Evolutionary conservation across 2,329 filamentous ascomycete species (phyloP).

Genomic region (Fusarium goolgardi): DNA sequence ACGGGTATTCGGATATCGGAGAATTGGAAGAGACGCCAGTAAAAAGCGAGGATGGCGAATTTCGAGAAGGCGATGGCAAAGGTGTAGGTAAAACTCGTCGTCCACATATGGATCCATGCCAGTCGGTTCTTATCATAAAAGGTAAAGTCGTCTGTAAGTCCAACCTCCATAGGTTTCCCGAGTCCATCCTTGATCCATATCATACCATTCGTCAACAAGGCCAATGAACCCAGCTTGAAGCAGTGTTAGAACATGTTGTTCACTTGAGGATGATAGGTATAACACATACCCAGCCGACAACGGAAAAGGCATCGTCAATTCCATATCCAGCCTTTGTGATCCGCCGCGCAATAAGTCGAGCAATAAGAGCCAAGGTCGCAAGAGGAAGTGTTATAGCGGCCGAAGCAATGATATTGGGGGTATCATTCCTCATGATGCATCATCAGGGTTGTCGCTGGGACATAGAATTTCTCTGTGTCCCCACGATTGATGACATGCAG

Average conservation of each 20-base stretch:
- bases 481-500: constrained; percentile 16
- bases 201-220: constrained; percentile 31
- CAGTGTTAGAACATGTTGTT: constrained; percentile 3
- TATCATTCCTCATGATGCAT: constrained; percentile 44
- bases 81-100: constrained; percentile 46
- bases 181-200: constrained; percentile 36
- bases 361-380: constrained; percentile 33
- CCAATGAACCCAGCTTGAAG: constrained; percentile 35
- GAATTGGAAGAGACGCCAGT: constrained; percentile 49
- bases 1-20: constrained; percentile 47
- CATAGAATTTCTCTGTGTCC: not conserved
- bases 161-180: constrained; percentile 34
- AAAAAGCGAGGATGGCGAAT: constrained; percentile 48
- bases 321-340: constrained; percentile 44
- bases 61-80: constrained; percentile 48
- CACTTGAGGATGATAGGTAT: not conserved
- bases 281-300: constrained; percentile 40
- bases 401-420: constrained; percentile 41
- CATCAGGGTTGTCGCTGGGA: constrained; percentile 9
- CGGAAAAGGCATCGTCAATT: constrained; percentile 36
- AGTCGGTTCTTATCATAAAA: constrained; percentile 30
- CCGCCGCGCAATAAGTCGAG: constrained; percentile 37
- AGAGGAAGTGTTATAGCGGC: constrained; percentile 38
- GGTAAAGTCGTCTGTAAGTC: constrained; percentile 28
- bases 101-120: constrained; percentile 43